Conservation (phyloP, 768 basidiomycete species). For the Paxillus involutus region DNA sequence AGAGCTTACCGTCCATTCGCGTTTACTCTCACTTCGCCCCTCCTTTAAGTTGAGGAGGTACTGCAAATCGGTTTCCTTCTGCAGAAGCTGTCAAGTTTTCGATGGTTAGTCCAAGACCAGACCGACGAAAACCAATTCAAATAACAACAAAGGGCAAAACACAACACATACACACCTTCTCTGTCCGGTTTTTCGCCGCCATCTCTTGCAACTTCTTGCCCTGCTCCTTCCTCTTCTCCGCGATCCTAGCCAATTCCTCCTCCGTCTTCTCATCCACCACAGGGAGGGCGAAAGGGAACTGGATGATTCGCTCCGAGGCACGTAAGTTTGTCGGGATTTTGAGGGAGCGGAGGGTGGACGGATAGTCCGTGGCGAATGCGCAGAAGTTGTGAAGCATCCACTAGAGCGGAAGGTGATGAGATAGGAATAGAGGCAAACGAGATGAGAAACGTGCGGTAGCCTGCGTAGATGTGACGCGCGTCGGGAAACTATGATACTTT, state of each 20-base stretch:
- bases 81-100: constrained; percentile 47
- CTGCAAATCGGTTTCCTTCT: constrained; percentile 76
- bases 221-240: constrained; percentile 83
- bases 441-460: constrained; percentile 58
- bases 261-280: constrained; percentile 83
- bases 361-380: constrained; percentile 80
- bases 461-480: constrained; percentile 74
- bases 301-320: constrained; percentile 68
- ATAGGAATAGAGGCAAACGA: background rate
- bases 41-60: constrained; percentile 66
- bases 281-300: constrained; percentile 77
- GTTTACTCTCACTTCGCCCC: constrained; percentile 55
- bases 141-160: too few species aligned
- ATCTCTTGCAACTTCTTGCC: constrained; percentile 89
- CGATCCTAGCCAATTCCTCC: constrained; percentile 76
- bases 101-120: background rate
- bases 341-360: constrained; percentile 61
- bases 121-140: background rate
- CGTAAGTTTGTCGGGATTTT: constrained; percentile 65
- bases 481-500: constrained; percentile 93
- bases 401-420: constrained; percentile 36
- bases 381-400: constrained; percentile 92
- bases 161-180: constrained; percentile 59
- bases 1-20: constrained; percentile 69
- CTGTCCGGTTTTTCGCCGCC: constrained; percentile 78